These are phyloP conservation scores for Cadophora luteo-olivacea DNA, from an alignment of 2,329 filamentous ascomycete genomes.

Conservation along the genomic window DNA sequence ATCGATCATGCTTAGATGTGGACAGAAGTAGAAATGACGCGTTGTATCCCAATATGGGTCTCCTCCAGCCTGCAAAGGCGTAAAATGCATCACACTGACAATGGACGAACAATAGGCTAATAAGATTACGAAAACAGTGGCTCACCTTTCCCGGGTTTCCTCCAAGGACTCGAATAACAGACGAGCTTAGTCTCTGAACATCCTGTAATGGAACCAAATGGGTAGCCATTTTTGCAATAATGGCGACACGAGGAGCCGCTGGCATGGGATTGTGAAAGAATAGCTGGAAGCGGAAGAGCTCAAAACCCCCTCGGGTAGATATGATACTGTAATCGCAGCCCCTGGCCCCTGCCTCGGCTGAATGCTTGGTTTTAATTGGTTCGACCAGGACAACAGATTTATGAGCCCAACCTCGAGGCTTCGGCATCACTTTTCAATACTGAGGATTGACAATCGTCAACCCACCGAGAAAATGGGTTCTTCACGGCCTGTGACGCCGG, in stretches of 20 bases:
- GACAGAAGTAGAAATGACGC: background rate
- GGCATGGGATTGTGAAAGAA: background rate
- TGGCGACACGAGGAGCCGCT: background rate
- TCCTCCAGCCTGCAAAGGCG: background rate
- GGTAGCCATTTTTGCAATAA: constrained; percentile 41
- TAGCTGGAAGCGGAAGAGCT: background rate
- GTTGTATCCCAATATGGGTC: background rate
- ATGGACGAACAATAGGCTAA: background rate
- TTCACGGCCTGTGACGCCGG: constrained; percentile 42
- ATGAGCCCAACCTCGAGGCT: constrained; percentile 11
- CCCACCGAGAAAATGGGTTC: constrained; percentile 37
- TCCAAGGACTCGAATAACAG: constrained; percentile 83
- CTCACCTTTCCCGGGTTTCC: constrained; percentile 86
- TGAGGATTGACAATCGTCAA: background rate
- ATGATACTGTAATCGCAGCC: background rate
- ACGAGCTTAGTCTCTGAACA: constrained; percentile 78
- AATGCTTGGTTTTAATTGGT: background rate
- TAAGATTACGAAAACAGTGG: background rate
- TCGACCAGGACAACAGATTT: constrained; percentile 2
- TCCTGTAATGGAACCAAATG: constrained; percentile 59
- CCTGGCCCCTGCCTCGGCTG: constrained; percentile 8
- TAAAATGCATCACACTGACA: background rate
- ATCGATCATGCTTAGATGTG: background rate
- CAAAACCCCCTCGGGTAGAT: background rate
- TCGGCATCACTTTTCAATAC: constrained; percentile 1